phyloP scores from a whole-genome alignment of 169 alveolate genomes.

The Plasmodium cynomolgi region DNA sequence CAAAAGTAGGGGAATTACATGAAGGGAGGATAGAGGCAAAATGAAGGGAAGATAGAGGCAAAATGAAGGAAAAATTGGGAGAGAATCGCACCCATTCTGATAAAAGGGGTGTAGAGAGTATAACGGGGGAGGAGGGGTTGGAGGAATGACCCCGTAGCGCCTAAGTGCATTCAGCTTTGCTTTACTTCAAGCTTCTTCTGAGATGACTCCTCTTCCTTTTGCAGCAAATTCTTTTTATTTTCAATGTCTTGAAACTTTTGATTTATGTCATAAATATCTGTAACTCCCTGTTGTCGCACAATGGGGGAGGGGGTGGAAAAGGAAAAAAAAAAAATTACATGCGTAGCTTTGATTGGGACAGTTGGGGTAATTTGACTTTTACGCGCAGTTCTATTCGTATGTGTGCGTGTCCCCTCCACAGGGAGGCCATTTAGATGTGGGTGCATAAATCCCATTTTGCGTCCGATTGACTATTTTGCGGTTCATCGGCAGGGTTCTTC shows the following conservation, averaged over 20 bases:
- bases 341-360: neutral
- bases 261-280: constrained; percentile 70
- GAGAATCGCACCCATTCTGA: neutral
- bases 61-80: neutral
- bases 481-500: neutral
- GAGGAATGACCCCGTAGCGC: neutral
- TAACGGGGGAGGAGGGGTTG: neutral
- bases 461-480: neutral
- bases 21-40: neutral
- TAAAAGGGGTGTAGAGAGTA: neutral
- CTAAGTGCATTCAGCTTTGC: neutral
- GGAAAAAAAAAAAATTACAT: constrained; percentile 6
- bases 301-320: neutral
- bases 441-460: neutral
- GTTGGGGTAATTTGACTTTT: neutral
- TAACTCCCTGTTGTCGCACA: constrained; percentile 29
- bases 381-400: neutral
- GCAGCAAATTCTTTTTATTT: constrained; percentile 55
- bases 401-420: neutral
- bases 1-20: neutral
- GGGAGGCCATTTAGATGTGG: neutral
- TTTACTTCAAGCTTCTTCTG: constrained; percentile 62
- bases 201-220: constrained; percentile 57
- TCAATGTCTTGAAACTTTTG: constrained; percentile 70
- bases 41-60: neutral